Evolutionary conservation across 169 alveolate species (phyloP).

Genomic region (Plasmodium knowlesi): DNA sequence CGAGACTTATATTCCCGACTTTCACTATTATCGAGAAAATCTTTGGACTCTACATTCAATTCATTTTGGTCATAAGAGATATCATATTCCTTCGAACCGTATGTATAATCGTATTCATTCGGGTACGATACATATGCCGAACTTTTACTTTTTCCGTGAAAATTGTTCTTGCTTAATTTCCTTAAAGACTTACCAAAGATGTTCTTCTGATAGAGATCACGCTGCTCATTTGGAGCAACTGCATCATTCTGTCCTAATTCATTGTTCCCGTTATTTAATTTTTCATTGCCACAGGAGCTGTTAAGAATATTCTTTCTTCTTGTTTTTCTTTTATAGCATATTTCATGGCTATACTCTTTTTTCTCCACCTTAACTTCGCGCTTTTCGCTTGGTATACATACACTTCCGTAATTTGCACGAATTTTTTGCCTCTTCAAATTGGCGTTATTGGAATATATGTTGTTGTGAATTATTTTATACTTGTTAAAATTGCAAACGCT

Average conservation of each 20-base stretch:
- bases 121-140: not conserved
- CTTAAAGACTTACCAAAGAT: not conserved
- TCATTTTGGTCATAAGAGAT: constrained; percentile 2
- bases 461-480: constrained; percentile 42
- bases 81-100: not conserved
- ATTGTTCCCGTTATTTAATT: not conserved
- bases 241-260: not conserved
- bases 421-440: constrained; percentile 34
- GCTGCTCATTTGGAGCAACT: not conserved
- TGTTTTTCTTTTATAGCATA: constrained; percentile 1
- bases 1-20: not conserved
- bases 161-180: not conserved
- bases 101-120: not conserved
- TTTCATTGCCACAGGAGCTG: not conserved
- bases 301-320: not conserved
- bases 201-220: constrained; percentile 2
- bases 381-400: constrained; percentile 9
- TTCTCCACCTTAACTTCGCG: constrained; percentile 1
- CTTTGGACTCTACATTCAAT: not conserved
- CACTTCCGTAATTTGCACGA: not conserved
- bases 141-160: not conserved
- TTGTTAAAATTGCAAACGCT: constrained; percentile 50
- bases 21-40: not conserved
- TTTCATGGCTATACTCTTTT: not conserved
- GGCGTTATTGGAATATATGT: constrained; percentile 68